A percentile compares a stretch with the other conserved stretches of the same genome.
These are phyloP conservation scores for Cercospora sp. DNA, from an alignment of 2,329 filamentous ascomycete species.

Conservation along the genomic window DNA sequence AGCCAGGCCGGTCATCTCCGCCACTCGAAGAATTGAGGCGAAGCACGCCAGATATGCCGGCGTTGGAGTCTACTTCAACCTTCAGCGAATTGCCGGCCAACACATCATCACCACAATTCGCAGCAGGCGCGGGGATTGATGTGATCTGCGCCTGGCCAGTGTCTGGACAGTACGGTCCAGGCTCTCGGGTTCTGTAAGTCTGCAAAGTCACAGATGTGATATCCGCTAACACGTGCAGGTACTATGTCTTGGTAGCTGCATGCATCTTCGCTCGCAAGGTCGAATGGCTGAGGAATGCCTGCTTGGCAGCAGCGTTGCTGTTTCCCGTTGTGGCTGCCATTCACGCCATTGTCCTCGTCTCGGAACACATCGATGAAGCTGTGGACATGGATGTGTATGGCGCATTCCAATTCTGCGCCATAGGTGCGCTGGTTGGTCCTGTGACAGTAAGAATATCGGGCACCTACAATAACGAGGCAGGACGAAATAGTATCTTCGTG, in stretches of 20 bases:
- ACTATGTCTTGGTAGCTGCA: slow-evolving; percentile 64
- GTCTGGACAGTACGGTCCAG: slow-evolving; percentile 59
- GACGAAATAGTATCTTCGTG: slow-evolving; percentile 65
- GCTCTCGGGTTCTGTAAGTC: slow-evolving; percentile 53
- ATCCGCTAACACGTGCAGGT: background rate
- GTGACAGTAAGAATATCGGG: slow-evolving; percentile 61
- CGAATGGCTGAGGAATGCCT: slow-evolving; percentile 64
- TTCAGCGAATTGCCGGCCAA: slow-evolving; percentile 4
- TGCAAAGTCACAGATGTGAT: background rate
- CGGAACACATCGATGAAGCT: slow-evolving; percentile 61
- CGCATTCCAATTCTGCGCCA: slow-evolving; percentile 66
- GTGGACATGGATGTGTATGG: slow-evolving; percentile 70
- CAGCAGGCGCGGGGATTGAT: slow-evolving; percentile 24
- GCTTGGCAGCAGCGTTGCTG: slow-evolving; percentile 62
- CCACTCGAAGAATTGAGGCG: background rate
- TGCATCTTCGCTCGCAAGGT: slow-evolving; percentile 63
- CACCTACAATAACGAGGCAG: slow-evolving; percentile 65
- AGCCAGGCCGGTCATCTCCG: background rate
- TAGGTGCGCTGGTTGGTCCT: slow-evolving; percentile 65
- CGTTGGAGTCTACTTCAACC: background rate
- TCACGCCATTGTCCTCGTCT: slow-evolving; percentile 62
- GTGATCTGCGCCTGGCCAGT: slow-evolving; percentile 60
- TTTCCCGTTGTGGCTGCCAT: slow-evolving; percentile 65
- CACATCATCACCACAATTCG: background rate
- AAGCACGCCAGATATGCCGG: slow-evolving; percentile 4